Percentiles rank a stretch among this genome's conserved stretches.
These are phyloP conservation scores for Haematococcus sp. DNA, from an alignment of 139 green algal species.

Conservation along the genomic window DNA sequence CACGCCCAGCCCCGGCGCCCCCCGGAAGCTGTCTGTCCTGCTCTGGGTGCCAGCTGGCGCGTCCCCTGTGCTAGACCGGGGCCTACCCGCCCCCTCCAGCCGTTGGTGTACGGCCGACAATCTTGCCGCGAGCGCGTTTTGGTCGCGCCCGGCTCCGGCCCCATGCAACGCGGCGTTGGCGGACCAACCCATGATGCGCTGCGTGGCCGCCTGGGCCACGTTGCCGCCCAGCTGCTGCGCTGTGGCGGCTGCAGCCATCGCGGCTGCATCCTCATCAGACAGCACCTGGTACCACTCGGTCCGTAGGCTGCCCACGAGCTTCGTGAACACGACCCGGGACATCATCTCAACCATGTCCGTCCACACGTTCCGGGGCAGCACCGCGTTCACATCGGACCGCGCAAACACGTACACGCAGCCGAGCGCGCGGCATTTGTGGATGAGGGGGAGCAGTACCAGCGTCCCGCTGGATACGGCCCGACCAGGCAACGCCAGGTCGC, in stretches of 20 bases:
- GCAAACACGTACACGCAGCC: constrained; percentile 46
- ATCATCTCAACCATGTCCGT: constrained; percentile 29
- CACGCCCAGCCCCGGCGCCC: no score
- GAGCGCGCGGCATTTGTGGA: constrained; percentile 34
- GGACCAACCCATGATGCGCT: no score
- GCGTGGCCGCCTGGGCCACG: no score
- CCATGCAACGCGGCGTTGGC: no score
- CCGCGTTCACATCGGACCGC: constrained; percentile 32
- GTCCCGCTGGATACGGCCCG: constrained; percentile 22
- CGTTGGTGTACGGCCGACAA: no score
- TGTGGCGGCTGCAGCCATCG: background rate
- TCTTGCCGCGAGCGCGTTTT: no score
- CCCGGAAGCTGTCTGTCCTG: no score
- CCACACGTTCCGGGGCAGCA: constrained; percentile 20
- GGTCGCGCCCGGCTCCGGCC: no score
- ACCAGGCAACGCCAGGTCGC: constrained; percentile 24
- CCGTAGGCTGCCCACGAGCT: constrained; percentile 20
- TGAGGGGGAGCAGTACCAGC: constrained; percentile 43
- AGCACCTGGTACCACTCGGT: constrained; percentile 20
- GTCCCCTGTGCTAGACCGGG: no score
- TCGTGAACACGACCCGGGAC: constrained; percentile 17
- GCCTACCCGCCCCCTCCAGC: no score
- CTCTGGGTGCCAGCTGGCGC: no score
- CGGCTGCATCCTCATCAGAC: background rate
- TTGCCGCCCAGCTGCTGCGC: no score